These are phyloP conservation scores for Naganishia antarctica DNA, from an alignment of 768 basidiomycete genomes.

Conservation along the genomic window DNA sequence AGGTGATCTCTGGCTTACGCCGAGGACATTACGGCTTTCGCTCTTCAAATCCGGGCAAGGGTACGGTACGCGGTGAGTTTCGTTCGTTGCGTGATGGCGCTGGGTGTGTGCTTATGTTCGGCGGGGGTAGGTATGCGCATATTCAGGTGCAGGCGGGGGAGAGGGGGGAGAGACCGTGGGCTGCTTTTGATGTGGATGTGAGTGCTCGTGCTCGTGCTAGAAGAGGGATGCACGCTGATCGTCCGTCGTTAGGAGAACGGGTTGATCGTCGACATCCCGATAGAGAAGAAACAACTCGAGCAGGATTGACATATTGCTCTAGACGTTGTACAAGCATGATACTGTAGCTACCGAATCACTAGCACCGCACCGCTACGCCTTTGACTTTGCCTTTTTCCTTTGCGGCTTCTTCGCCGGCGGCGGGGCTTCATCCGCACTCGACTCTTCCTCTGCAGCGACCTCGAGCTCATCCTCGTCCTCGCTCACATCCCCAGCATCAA, in stretches of 20 bases:
- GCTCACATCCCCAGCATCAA: constrained; percentile 50
- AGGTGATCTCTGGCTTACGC: constrained; percentile 46
- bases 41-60: constrained; percentile 40
- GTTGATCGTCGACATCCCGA: background rate
- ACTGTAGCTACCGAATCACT: background rate
- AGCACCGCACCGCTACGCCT: background rate
- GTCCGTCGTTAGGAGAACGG: constrained; percentile 8
- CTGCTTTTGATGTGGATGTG: constrained; percentile 42
- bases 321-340: constrained; percentile 1
- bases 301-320: background rate
- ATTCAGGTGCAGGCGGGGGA: constrained; percentile 22
- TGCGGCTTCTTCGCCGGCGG: constrained; percentile 9
- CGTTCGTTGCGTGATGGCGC: too few relatives aligned
- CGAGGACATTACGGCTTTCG: constrained; percentile 38
- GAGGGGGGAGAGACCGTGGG: constrained; percentile 35
- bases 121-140: constrained; percentile 13
- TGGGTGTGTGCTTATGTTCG: too few relatives aligned
- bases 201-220: too few relatives aligned
- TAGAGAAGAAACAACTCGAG: background rate
- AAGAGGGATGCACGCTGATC: too few relatives aligned
- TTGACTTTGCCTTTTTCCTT: constrained; percentile 22
- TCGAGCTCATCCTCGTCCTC: constrained; percentile 49
- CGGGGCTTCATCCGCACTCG: constrained; percentile 26
- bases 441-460: constrained; percentile 49
- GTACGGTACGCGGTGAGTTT: constrained; percentile 37